Evolutionary conservation across 2,329 filamentous ascomycete genomes (phyloP), one percentile per base, ranked within the genome.

Genomic region (Monilinia fructicola): DNA sequence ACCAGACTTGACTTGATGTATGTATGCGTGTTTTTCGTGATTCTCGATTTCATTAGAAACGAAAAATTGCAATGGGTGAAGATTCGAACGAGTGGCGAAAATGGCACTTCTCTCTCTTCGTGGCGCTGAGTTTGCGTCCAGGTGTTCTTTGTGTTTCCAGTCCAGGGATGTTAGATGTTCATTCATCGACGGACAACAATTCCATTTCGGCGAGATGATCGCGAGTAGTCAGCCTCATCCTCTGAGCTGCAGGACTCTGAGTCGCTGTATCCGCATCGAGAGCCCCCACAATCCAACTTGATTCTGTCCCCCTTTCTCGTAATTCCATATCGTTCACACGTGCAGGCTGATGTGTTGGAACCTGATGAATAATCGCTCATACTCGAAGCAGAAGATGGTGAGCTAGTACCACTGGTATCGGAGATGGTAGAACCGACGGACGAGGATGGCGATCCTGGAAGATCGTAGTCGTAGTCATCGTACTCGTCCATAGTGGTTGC

Each of bases 321-420:
- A 83, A 98, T 96, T 74, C 93, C 94, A 83, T 95, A 97, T 81
- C 93, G 91, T 80, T 97, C 92, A 82, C 94, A 98, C 71, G 90
- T 93, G 87, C 95, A 98, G 78, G 85, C 85, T 76, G 85, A 89
- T 31, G 18, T 11, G 80, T 87, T 88, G 75, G 90, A 84, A 69
- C 90, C 90, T 70, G 88, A 91, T 83, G 91, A 92, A 79, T 92
- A 93, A 73, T 89, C 90, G 65, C 90, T 89, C 73, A 90, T 83
- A 68, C 87, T 89, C 54, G 59, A 88, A 76, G 90, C 90, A 63
- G 90, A 92, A 79, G 84, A 84, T 70, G 90, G 90, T 69, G 88
- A 91, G 83, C 87, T 89, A 48, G 76, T 79, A 55, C 78, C 78
- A 63, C 88, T 93, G 80, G 82, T 90, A 75, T 90, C 87, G 69